A percentile compares a stretch with the other conserved stretches of the same genome.
Conservation (phyloP, 1,139 yeast species). For the Ashbya aceris region DNA sequence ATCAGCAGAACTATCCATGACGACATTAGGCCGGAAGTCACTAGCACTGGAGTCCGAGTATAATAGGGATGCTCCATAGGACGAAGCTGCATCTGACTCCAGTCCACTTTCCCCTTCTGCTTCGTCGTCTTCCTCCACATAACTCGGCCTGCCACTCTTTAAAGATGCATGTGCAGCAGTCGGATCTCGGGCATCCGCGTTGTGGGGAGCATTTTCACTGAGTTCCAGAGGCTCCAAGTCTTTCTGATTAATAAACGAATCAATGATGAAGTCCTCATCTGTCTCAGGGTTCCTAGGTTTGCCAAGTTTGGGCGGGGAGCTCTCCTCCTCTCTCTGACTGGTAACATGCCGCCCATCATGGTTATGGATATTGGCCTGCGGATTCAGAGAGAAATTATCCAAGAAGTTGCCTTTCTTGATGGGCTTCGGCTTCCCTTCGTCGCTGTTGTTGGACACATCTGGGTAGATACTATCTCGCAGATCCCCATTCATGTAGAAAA, state of each 20-base stretch:
- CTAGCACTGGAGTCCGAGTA: slow-evolving; percentile 33
- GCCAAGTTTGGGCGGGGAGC: too few species aligned
- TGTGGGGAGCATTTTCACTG: slow-evolving; percentile 2
- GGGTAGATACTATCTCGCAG: background rate
- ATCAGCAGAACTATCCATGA: background rate
- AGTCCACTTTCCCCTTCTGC: slow-evolving; percentile 8
- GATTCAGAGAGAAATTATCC: slow-evolving; percentile 10
- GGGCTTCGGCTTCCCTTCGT: slow-evolving; percentile 5
- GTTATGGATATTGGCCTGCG: slow-evolving; percentile 5
- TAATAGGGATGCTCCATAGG: slow-evolving; percentile 32
- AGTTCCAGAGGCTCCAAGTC: slow-evolving; percentile 17
- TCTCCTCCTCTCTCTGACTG: too few species aligned
- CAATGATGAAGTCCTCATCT: slow-evolving; percentile 10
- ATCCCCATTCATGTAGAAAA: background rate
- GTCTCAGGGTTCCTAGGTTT: background rate
- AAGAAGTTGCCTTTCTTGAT: slow-evolving; percentile 7
- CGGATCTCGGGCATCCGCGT: background rate
- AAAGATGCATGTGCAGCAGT: background rate
- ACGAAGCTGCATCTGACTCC: slow-evolving; percentile 26
- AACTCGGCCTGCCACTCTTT: slow-evolving; percentile 6
- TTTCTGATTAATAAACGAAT: slow-evolving; percentile 26
- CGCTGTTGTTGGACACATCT: background rate
- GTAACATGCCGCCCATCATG: too few species aligned
- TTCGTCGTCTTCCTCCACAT: slow-evolving; percentile 6
- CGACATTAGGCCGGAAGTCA: slow-evolving; percentile 10